Conservation (phyloP, 208 protist species). For the Phytomonas francai region DNA sequence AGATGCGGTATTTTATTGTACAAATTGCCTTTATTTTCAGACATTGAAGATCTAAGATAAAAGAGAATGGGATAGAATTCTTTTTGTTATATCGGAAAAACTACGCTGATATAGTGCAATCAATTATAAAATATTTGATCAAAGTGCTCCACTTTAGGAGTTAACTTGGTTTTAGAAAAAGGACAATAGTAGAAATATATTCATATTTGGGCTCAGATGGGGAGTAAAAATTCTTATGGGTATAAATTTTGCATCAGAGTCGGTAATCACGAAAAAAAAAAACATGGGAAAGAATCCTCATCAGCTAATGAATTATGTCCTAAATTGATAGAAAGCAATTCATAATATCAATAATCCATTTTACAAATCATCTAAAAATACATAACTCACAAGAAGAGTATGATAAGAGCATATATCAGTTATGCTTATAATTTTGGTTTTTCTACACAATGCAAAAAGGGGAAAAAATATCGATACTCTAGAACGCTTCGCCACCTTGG, state of each 20-base stretch:
- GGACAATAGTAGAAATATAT: conserved; percentile 10
- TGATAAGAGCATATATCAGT: background rate
- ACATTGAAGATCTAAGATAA: conserved; percentile 6
- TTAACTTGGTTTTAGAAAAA: conserved; percentile 7
- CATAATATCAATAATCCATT: background rate
- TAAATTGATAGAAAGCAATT: background rate
- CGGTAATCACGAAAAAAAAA: conserved; percentile 4
- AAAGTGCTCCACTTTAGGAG: background rate
- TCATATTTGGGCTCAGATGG: background rate
- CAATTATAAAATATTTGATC: background rate
- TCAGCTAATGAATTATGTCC: background rate
- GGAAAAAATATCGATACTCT: background rate
- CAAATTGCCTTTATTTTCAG: background rate
- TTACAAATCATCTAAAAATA: background rate
- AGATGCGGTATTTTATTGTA: background rate
- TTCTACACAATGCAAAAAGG: background rate
- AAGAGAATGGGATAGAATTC: conserved; percentile 4
- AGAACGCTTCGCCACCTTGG: background rate
- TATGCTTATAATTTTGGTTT: background rate
- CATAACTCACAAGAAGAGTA: background rate
- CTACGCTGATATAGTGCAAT: conserved; percentile 1
- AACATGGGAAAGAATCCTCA: background rate
- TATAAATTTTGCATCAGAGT: background rate
- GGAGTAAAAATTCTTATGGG: background rate
- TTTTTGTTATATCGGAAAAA: background rate